Evolutionary conservation across 305 asterid species (phyloP).

Genomic region (Fraxinus ornus): DNA sequence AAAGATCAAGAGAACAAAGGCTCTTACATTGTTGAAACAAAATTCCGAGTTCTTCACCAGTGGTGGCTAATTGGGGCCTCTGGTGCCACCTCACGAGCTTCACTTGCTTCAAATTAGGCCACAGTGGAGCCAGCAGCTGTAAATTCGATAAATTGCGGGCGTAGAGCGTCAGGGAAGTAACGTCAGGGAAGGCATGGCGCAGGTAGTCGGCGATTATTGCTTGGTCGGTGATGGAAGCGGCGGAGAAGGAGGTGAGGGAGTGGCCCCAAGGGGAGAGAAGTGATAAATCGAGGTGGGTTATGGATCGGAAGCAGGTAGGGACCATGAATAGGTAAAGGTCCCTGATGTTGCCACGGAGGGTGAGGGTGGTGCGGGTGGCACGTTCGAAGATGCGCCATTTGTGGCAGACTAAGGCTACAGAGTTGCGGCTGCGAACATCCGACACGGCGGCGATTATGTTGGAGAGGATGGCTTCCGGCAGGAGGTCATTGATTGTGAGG

Average conservation of each 20-base stretch:
- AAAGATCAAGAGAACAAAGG: constrained; percentile 56
- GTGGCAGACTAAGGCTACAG: constrained; percentile 63
- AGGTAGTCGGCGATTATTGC: constrained; percentile 58
- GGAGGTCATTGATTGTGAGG: constrained; percentile 41
- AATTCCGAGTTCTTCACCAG: constrained; percentile 64
- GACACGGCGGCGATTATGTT: constrained; percentile 66
- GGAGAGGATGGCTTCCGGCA: constrained; percentile 77
- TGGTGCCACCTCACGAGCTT: constrained; percentile 95
- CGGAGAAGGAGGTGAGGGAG: constrained; percentile 56
- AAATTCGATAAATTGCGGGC: constrained; percentile 53
- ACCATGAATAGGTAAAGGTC: constrained; percentile 45
- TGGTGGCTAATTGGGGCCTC: constrained; percentile 56
- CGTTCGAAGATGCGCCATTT: constrained; percentile 72
- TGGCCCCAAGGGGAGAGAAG: constrained; percentile 90
- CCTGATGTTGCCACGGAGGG: constrained; percentile 83
- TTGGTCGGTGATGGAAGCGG: constrained; percentile 31
- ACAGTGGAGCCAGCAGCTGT: constrained; percentile 46
- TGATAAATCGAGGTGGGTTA: constrained; percentile 74
- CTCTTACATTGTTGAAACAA: constrained; percentile 35
- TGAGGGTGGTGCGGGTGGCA: constrained; percentile 64
- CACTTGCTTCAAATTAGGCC: constrained; percentile 47
- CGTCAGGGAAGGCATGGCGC: constrained; percentile 57
- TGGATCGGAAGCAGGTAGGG: constrained; percentile 62
- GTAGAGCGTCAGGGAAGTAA: constrained; percentile 57
- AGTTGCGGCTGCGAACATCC: constrained; percentile 81